Percentiles rank a stretch among this genome's conserved stretches.
phyloP scores from a whole-genome alignment of 2,329 filamentous ascomycete species.

The Coccinonectria pachysandricola region DNA sequence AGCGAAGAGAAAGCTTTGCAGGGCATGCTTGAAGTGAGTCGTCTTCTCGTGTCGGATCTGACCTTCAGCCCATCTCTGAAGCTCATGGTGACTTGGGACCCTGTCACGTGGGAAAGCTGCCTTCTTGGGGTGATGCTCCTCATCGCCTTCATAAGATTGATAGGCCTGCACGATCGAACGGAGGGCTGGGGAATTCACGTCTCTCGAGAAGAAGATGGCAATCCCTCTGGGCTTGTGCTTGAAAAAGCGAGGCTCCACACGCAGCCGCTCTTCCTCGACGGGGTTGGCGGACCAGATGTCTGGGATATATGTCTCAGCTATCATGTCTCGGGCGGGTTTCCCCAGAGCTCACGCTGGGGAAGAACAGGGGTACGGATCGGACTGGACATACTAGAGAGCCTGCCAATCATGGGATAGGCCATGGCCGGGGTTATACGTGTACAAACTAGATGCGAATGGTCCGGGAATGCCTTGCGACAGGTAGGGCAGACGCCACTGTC shows the following conservation, averaged over 20 bases:
- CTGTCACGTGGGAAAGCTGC: constrained; percentile 28
- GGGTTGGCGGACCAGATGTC: constrained; percentile 29
- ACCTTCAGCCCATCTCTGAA: constrained; percentile 28
- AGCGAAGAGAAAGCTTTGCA: constrained; percentile 28
- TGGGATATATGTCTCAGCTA: constrained; percentile 18
- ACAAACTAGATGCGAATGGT: constrained; percentile 30
- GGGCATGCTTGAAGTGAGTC: constrained; percentile 22
- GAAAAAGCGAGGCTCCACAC: constrained; percentile 26
- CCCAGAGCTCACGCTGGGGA: constrained; percentile 6
- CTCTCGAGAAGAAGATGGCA: constrained; percentile 25
- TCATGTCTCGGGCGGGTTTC: no score
- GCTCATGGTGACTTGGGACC: constrained; percentile 24
- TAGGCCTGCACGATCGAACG: constrained; percentile 30
- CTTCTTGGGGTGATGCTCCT: constrained; percentile 24
- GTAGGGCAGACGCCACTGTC: constrained; percentile 32
- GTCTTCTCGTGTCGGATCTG: constrained; percentile 26
- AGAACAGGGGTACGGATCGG: constrained; percentile 6
- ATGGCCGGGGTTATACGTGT: constrained; percentile 27
- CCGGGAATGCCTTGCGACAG: constrained; percentile 30
- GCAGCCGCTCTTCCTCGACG: constrained; percentile 24
- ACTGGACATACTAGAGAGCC: constrained; percentile 26
- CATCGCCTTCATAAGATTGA: constrained; percentile 20
- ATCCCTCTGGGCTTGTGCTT: constrained; percentile 27
- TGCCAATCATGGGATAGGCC: constrained; percentile 29
- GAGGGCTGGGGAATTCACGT: constrained; percentile 28